Base-by-base conservation (phyloP, 306 rosid genomes). In the Trifolium dubium region DNA sequence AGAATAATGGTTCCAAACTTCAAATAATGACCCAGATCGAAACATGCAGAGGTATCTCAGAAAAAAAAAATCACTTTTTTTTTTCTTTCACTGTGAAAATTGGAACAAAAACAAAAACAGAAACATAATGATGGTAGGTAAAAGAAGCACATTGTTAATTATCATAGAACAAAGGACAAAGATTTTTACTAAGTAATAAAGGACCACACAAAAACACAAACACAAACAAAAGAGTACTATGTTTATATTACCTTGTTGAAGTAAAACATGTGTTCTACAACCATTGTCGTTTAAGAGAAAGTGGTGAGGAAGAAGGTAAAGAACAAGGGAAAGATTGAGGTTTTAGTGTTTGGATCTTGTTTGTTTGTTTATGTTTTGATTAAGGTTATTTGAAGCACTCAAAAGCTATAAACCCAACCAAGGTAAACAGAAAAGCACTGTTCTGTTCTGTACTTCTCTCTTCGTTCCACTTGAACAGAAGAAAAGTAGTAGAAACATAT, bases 21-120 rank as follows among this genome's bases (percentile, higher is more conserved):
- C 60, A 74, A 47, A 47, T 35, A 15, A 29, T 65, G 74, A 79
- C 71, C 79, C 77, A 80, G 86, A 89, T 88, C 84, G 73, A 50
- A 29, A 64, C 64, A 79, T 61, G 78, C 76, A 75, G 71, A 79
- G 73, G 67, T 49, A 79, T 51, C 73, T 64, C 53, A 79, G 72
- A 78, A 56, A 9, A 43, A 11, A 43, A 43, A 2, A 15, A 37
- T 71, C 60, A 51, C 51, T 60, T 5, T 51, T 58, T 49, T 5
- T 15, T 28, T 40, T 6, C 8, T 60, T 23, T 28, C 11, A 28
- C 6, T 41, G 11, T 78, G 49, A 32, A 56, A 65, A 74, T 7
- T 6, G 8, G 34, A 43, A 63, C 28, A 77, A 10, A 29, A 61
- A 44, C 43, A 29, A 10, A 29, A 28, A 58, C 5, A 56, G 63